Conservation (phyloP, 352 stramenopile genomes). For the Sclerospora graminicola region DNA sequence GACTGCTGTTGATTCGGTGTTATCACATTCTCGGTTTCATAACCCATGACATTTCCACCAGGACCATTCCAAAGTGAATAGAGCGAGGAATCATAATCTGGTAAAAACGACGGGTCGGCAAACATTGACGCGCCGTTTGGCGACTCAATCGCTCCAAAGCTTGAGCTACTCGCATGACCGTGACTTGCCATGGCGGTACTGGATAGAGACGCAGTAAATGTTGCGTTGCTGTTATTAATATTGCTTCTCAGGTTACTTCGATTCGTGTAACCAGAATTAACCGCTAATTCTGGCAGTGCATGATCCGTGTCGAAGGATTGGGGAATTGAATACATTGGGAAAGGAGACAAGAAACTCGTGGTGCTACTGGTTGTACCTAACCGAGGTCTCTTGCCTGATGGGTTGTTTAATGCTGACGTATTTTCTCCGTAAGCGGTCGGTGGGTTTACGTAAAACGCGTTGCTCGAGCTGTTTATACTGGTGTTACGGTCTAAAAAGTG, state of each 20-base stretch:
- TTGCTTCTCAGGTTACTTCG: constrained; percentile 4
- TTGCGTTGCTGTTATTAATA: constrained; percentile 1
- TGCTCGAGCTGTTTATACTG: constrained; percentile 14
- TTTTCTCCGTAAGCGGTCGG: constrained; percentile 5
- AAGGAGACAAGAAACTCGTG: constrained; percentile 15
- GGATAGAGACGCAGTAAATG: not conserved
- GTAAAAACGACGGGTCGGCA: constrained; percentile 36
- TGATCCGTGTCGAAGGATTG: constrained; percentile 27
- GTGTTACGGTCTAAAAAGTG: constrained; percentile 21
- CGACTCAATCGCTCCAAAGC: constrained; percentile 22
- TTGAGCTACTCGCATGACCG: constrained; percentile 5
- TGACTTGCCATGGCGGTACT: no score
- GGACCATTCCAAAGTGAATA: constrained; percentile 60
- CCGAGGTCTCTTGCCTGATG: constrained; percentile 14
- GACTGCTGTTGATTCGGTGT: constrained; percentile 5
- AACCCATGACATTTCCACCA: constrained; percentile 31
- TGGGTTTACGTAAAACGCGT: constrained; percentile 11
- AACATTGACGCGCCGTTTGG: constrained; percentile 37
- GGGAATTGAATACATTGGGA: constrained; percentile 13
- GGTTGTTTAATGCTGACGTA: constrained; percentile 2
- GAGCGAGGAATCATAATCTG: constrained; percentile 56
- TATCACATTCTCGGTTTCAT: constrained; percentile 34
- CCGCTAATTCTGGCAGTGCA: constrained; percentile 35
- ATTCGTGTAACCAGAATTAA: constrained; percentile 23
- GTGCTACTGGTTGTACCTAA: constrained; percentile 10